Conservation (phyloP, 208 protist genomes). For the Trypanosoma platydactyli region DNA sequence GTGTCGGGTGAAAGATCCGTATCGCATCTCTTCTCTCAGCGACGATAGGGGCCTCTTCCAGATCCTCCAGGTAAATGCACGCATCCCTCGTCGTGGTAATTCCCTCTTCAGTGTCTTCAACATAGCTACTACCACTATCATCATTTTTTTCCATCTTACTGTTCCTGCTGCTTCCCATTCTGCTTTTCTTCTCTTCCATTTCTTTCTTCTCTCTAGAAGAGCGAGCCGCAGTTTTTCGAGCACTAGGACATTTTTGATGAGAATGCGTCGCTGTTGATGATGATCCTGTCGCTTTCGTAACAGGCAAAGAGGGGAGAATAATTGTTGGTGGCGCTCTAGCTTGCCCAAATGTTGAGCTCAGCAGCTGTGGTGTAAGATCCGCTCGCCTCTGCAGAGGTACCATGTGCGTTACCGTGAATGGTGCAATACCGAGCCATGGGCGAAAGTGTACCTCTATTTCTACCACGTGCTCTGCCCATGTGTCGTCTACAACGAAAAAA, state of each 20-base stretch:
- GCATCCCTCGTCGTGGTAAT: background rate
- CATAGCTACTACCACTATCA: background rate
- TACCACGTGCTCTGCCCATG: conserved; percentile 82
- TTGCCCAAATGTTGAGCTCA: conserved; percentile 47
- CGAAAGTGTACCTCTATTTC: conserved; percentile 75
- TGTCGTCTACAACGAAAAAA: conserved; percentile 81
- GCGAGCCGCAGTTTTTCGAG: too few species aligned
- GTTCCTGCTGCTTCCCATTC: background rate
- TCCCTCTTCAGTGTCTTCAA: background rate
- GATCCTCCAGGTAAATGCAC: conserved; percentile 18
- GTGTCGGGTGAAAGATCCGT: conserved; percentile 56
- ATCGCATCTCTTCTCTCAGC: conserved; percentile 54
- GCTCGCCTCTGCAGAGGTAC: conserved; percentile 49
- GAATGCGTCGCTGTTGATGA: too few species aligned
- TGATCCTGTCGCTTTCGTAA: too few species aligned
- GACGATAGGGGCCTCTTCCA: conserved; percentile 20
- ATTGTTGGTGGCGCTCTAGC: conserved; percentile 35
- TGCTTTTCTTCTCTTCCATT: background rate
- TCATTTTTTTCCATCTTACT: conserved; percentile 6
- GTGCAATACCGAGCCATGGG: conserved; percentile 49
- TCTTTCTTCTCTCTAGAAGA: background rate
- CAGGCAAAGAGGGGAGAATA: conserved; percentile 19
- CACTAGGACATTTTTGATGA: too few species aligned
- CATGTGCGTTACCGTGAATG: conserved; percentile 55
- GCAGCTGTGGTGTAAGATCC: conserved; percentile 24